Evolutionary conservation across 768 basidiomycete genomes (phyloP), one percentile per base, ranked within the genome.

Genomic region (Tricholoma furcatifolium): DNA sequence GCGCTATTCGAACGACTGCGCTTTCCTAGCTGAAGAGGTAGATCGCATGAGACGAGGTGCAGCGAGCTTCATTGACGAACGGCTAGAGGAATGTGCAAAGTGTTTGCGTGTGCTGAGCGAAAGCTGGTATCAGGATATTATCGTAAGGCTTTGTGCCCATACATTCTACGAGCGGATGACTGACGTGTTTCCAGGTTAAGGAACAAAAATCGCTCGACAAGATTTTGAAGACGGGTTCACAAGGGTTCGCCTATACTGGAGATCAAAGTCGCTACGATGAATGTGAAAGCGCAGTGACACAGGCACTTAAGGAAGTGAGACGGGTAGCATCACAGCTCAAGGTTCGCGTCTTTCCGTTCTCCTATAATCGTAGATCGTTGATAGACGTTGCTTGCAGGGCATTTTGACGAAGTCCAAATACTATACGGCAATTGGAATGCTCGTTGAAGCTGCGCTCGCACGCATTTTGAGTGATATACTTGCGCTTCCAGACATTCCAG

Each of bases 401-500:
- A 70, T 92, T 27, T 69, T 96, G 30, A 72, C 83, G n/a, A 84
- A 82, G 62, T 81, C 76, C 62, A 86, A 83, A 62, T 89, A 88
- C 62, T 85, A 91, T 58, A 72, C 75, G 15, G 84, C 85, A 0
- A 68, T 92, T 14, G 95, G 94, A 10, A 69, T 77, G 23, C 68
- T 93, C 11, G 80, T 86, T 5, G 85, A 95, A 45, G 76, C 80
- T 6, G 82, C 82, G 6, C 73, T 96, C 21, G 76, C 76, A 6
- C 76, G 82, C 17, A 78, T 96, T 18, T 74, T 93, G 12, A 76
- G 77, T 34, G 87, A 91, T 61, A 76, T 97, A 17, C 73, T 95
- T 32, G 81, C 81, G 0, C 72, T 97, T 41, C 76, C 81, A 5
- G 95, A 98, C 67, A 97, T 98, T 55, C 85, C 94, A 0, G 93